Conservation (phyloP, 2,329 filamentous ascomycete species). For the Xylaria multiplex region DNA sequence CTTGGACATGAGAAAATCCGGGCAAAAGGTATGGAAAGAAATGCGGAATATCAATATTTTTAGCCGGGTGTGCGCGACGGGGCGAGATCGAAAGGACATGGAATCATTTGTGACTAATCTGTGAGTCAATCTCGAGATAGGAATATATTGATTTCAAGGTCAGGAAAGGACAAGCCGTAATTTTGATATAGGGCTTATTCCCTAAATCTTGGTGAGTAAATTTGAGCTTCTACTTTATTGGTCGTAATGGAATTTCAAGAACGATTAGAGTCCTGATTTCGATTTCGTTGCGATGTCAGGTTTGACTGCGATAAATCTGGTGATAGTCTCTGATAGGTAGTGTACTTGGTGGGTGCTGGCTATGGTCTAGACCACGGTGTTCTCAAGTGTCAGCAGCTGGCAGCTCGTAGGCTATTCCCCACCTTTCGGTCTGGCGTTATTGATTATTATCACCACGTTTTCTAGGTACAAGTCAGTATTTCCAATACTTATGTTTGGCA, state of each 20-base stretch:
- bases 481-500: no score
- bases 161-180: background rate
- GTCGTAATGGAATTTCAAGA: background rate
- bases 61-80: conserved; percentile 8
- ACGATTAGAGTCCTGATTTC: background rate
- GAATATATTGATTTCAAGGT: background rate
- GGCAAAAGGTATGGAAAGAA: background rate
- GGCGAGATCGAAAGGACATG: conserved; percentile 19
- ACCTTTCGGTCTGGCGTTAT: background rate
- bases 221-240: background rate
- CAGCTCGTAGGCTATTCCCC: background rate
- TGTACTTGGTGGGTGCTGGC: background rate
- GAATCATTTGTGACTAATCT: conserved; percentile 1
- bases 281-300: background rate
- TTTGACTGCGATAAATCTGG: background rate
- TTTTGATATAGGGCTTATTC: background rate
- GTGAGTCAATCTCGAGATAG: conserved; percentile 24
- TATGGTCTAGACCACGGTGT: background rate
- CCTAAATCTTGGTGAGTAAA: background rate
- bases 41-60: background rate
- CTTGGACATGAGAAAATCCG: conserved; percentile 46
- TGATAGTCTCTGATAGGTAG: background rate
- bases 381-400: conserved; percentile 15
- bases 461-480: background rate
- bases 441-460: background rate